Percentiles rank a stretch among this genome's conserved stretches.
phyloP scores from a whole-genome alignment of 352 stramenopile genomes.

The Pythium chondricola region DNA sequence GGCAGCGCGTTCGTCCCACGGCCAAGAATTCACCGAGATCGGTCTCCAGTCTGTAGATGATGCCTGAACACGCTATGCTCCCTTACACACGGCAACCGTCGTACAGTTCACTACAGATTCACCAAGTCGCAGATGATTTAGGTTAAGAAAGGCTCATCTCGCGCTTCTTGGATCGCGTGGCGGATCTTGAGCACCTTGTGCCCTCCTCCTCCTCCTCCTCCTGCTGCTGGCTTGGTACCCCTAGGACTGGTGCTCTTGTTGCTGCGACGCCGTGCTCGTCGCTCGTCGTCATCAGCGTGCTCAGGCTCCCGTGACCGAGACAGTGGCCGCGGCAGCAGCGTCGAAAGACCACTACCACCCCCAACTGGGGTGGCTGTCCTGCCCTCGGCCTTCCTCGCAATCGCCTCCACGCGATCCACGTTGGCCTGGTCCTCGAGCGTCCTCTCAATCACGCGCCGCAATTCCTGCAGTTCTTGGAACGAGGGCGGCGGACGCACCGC shows the following conservation, averaged over 20 bases:
- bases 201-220: conserved; percentile 1
- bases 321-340: not conserved
- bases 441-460: conserved; percentile 53
- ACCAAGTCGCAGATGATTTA: conserved; percentile 20
- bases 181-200: conserved; percentile 65
- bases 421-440: conserved; percentile 44
- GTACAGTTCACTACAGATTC: conserved; percentile 1
- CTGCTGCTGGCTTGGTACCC: not conserved
- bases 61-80: conserved; percentile 7
- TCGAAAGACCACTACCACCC: not conserved
- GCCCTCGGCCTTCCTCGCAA: conserved; percentile 14
- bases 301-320: not conserved
- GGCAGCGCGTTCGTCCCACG: conserved; percentile 15
- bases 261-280: not conserved
- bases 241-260: not conserved
- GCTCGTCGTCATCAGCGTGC: not conserved
- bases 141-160: conserved; percentile 67
- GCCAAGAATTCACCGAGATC: conserved; percentile 58
- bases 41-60: conserved; percentile 38
- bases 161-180: conserved; percentile 55
- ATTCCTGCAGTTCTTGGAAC: conserved; percentile 54
- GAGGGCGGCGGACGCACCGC: conserved; percentile 34
- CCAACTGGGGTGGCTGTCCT: not conserved
- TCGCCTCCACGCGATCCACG: conserved; percentile 8
- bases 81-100: no score